Conservation (phyloP, 345 rosid genomes). For the Salix viminalis region DNA sequence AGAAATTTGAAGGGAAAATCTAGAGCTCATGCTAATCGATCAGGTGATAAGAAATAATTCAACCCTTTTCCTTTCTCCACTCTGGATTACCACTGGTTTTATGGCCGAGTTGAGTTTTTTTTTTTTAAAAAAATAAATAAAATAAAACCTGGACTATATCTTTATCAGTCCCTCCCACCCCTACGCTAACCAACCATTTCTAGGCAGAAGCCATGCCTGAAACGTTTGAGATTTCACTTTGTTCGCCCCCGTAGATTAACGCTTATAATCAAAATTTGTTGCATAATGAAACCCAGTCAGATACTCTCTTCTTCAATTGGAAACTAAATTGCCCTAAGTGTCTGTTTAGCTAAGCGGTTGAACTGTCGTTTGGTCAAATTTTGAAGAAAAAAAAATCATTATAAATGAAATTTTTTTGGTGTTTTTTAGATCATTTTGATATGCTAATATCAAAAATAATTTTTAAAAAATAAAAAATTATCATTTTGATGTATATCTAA, state of each 20-base stretch:
- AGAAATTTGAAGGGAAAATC: neutral
- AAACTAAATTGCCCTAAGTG: neutral
- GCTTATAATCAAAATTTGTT: neutral
- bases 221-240: neutral
- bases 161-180: neutral
- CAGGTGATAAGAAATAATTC: neutral
- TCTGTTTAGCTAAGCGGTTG: too few relatives aligned
- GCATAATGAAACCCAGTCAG: neutral
- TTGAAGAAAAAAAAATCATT: too few relatives aligned
- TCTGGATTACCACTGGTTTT: neutral
- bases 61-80: neutral
- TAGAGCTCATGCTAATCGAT: neutral
- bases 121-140: too few relatives aligned
- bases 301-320: neutral
- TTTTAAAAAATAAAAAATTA: too few relatives aligned
- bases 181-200: neutral
- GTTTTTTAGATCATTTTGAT: too few relatives aligned
- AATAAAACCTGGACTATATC: neutral
- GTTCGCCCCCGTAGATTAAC: neutral
- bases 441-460: too few relatives aligned
- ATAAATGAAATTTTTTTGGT: too few relatives aligned
- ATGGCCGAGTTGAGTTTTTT: neutral
- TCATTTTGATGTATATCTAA: too few relatives aligned
- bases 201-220: neutral
- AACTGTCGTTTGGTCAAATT: too few relatives aligned